A percentile compares a stretch with the other conserved stretches of the same genome.
phyloP scores from a whole-genome alignment of 2,329 filamentous ascomycete genomes.

The Kalaharituber pfeilii region DNA sequence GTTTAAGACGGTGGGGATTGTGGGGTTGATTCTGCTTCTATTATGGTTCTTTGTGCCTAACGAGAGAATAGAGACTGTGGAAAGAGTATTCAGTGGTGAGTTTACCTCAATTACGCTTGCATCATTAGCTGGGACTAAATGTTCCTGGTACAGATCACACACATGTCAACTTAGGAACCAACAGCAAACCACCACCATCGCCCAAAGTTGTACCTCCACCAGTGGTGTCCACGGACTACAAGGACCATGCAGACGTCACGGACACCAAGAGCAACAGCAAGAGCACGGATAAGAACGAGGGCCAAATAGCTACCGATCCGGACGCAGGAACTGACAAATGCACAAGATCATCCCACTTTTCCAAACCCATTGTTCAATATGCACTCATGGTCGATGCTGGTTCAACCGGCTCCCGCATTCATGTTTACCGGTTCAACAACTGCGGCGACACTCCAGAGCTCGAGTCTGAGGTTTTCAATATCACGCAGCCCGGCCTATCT shows the following conservation, averaged over 20 bases:
- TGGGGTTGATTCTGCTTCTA: slow-evolving; percentile 19
- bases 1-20: slow-evolving; percentile 20
- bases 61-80: slow-evolving; percentile 1
- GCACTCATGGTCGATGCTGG: slow-evolving; percentile 98
- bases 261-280: not conserved
- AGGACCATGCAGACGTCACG: not conserved
- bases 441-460: slow-evolving; percentile 89
- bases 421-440: slow-evolving; percentile 99
- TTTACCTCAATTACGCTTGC: not conserved
- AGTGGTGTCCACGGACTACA: not conserved
- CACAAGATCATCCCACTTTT: slow-evolving; percentile 62
- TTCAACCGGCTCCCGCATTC: slow-evolving; percentile 92
- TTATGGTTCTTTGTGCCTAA: slow-evolving; percentile 18
- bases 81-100: slow-evolving; percentile 9
- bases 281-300: slow-evolving; percentile 22
- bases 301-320: slow-evolving; percentile 41
- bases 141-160: not conserved
- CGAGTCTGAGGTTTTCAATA: slow-evolving; percentile 80
- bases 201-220: not conserved
- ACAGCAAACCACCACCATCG: not conserved
- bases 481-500: slow-evolving; percentile 77
- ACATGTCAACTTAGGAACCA: too few relatives aligned
- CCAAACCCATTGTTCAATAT: slow-evolving; percentile 91
- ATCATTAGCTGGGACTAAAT: not conserved
- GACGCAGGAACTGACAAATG: slow-evolving; percentile 56